phyloP scores from a whole-genome alignment of 2,329 filamentous ascomycete species.

The Cercospora sp. region DNA sequence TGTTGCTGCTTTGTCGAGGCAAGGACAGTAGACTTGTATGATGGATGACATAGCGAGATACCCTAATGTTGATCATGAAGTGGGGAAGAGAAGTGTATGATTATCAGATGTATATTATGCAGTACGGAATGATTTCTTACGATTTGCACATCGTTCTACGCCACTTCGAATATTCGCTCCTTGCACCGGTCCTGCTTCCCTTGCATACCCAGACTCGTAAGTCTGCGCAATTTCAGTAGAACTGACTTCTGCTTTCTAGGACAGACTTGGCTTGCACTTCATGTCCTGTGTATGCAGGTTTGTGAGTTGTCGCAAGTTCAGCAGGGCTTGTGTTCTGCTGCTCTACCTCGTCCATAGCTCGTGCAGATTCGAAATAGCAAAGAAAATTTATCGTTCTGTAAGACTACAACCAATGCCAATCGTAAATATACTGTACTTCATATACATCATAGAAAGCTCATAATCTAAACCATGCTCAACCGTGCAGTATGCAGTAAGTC shows the following conservation, averaged over 20 bases:
- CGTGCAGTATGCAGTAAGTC: not conserved
- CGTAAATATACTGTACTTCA: not conserved
- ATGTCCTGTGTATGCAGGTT: too few relatives aligned
- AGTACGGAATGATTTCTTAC: not conserved
- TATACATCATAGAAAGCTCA: not conserved
- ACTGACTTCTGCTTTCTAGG: too few relatives aligned
- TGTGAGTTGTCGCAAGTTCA: too few relatives aligned
- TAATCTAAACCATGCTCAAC: not conserved
- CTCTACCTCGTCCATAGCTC: too few relatives aligned
- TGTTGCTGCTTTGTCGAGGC: slow-evolving; percentile 7
- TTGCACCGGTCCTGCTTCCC: not conserved
- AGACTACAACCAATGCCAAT: not conserved
- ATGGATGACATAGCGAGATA: not conserved
- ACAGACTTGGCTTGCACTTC: too few relatives aligned
- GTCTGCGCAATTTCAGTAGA: too few relatives aligned
- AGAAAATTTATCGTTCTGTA: not conserved
- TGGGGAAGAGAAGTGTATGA: not conserved
- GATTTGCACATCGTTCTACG: not conserved
- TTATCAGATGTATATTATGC: not conserved
- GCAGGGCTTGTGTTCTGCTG: too few relatives aligned
- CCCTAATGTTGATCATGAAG: not conserved
- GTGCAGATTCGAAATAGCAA: too few relatives aligned
- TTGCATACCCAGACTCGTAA: too few relatives aligned
- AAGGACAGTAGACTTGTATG: not conserved
- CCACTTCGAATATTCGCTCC: not conserved